Percentiles rank a stretch among this genome's conserved stretches.
phyloP scores from a whole-genome alignment of 768 basidiomycete genomes.

The Suillus subaureus region DNA sequence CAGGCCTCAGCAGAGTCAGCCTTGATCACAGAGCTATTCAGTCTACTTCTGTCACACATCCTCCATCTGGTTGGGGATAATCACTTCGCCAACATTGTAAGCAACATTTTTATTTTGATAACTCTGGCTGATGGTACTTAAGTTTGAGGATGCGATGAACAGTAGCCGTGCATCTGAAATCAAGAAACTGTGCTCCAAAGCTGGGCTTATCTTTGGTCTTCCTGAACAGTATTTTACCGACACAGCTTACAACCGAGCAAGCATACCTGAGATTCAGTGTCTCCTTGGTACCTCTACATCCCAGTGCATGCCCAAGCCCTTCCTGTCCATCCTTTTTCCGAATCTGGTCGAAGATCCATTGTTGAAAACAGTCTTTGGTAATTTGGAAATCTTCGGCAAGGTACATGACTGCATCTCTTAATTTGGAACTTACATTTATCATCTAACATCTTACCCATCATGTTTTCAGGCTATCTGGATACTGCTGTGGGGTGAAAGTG shows the following conservation, averaged over 20 bases:
- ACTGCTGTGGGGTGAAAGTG: background rate
- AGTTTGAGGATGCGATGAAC: background rate
- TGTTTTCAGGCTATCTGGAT: background rate
- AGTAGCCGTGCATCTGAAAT: background rate
- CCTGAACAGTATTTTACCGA: constrained; percentile 3
- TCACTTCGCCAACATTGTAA: no score
- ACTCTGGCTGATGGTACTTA: no score
- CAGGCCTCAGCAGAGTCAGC: no score
- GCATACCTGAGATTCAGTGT: background rate
- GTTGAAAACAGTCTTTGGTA: constrained; percentile 5
- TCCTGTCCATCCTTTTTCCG: constrained; percentile 4
- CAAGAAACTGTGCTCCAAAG: background rate
- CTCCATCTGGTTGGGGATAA: no score
- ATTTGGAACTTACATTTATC: background rate
- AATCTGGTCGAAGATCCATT: background rate
- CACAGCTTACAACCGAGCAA: background rate
- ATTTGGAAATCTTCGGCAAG: constrained; percentile 1
- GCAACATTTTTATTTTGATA: no score
- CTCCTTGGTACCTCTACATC: constrained; percentile 3
- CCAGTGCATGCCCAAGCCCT: background rate
- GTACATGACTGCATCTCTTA: background rate
- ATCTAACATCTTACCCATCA: background rate
- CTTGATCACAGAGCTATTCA: background rate
- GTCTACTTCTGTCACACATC: no score
- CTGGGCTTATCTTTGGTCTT: constrained; percentile 6